Evolutionary conservation across 2,329 filamentous ascomycete genomes (phyloP), one percentile per base, ranked within the genome.

Genomic region (Xylaria arbuscula): DNA sequence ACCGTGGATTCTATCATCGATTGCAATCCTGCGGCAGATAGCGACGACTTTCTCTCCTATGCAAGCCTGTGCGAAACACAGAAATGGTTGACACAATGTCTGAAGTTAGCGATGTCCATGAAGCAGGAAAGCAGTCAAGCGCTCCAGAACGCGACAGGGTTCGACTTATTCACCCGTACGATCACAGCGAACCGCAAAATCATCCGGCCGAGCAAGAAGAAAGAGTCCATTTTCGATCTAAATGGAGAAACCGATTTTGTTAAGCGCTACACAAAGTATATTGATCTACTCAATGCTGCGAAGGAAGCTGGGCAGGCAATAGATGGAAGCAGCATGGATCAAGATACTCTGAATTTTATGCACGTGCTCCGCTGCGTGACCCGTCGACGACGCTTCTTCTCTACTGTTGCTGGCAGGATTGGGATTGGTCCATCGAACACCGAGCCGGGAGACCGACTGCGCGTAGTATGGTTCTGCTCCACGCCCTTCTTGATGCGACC

Each of bases 401-500:
- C 40, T 45, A 45, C 40, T 45, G 17, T 17, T 45, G 40, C 40
- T n/a, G 40, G 40, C 4, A 45, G 40, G 40, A 45, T 45, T n/a
- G 40, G 40, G 4, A n/a, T 45, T n/a, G 40, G 40, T 11, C 40
- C 40, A 7, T 45, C 40, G 40, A 45, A 45, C 17, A 45, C 40
- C 3, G 15, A 45, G 15, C 40, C 40, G 4, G 40, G 40, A 45
- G 40, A 45, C 40, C 40, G n/a, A 45, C 40, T 45, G n/a, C 40
- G 40, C n/a, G 40, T 45, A 17, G 40, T 45, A 45, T 45, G 17
- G 15, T 45, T 17, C n/a, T 45, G 40, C 40, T 45, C 40, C 17
- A 45, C 40, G 40, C 40, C 40, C 40, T 45, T 45, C 40, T 45
- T 45, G 40, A 45, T 45, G 40, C 40, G 40, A 45, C 40, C 40